phyloP scores from a whole-genome alignment of 495 filamentous ascomycete species.

The Lasiosphaeris hirsuta region DNA sequence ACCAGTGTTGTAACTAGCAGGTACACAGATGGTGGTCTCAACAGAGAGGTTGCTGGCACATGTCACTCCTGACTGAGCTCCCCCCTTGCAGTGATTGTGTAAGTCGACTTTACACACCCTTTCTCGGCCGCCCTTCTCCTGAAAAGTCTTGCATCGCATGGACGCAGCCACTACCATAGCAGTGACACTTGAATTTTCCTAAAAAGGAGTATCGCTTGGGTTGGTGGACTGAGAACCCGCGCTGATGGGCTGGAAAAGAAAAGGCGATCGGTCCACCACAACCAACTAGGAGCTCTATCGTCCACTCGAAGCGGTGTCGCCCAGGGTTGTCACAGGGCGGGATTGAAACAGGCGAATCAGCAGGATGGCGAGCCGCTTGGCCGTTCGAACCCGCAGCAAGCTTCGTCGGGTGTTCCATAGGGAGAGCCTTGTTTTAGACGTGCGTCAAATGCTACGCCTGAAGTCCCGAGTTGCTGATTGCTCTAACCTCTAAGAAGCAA shows the following conservation, averaged over 20 bases:
- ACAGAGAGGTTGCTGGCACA: too few relatives aligned
- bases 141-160: too few relatives aligned
- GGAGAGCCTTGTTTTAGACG: slow-evolving; percentile 39
- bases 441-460: slow-evolving; percentile 44
- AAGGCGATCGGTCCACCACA: slow-evolving; percentile 9
- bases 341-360: slow-evolving; percentile 34
- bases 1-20: too few relatives aligned
- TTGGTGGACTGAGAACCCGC: too few relatives aligned
- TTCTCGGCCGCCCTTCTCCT: too few relatives aligned
- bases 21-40: too few relatives aligned
- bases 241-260: neutral
- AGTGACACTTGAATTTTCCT: too few relatives aligned
- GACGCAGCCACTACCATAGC: too few relatives aligned
- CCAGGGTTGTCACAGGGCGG: slow-evolving; percentile 18
- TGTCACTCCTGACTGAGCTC: too few relatives aligned
- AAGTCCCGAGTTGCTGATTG: slow-evolving; percentile 13
- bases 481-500: slow-evolving; percentile 2
- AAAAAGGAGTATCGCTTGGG: too few relatives aligned
- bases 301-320: slow-evolving; percentile 10
- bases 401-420: slow-evolving; percentile 37
- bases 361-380: slow-evolving; percentile 27
- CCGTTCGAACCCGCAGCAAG: slow-evolving; percentile 19
- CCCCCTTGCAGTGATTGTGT: too few relatives aligned
- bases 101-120: too few relatives aligned
- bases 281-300: slow-evolving; percentile 3